phyloP scores from a whole-genome alignment of 176 grass and related monocot species.

The Oropetium thomaeum region DNA sequence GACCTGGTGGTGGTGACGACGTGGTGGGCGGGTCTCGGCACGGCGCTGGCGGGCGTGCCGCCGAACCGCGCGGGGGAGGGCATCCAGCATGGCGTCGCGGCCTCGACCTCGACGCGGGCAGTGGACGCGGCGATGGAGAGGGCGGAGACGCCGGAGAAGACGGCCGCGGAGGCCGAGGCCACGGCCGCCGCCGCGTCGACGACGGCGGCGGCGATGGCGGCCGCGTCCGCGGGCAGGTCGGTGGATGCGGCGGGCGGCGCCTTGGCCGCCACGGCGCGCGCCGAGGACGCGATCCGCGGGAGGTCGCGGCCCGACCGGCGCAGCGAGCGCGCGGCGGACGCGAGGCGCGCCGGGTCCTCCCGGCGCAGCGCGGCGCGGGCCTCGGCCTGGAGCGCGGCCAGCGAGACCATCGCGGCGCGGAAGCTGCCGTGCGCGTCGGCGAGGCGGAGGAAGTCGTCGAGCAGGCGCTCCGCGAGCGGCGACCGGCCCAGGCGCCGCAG shows the following conservation, averaged over 20 bases:
- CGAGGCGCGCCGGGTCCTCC: conserved; percentile 33
- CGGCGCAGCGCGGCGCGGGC: conserved; percentile 47
- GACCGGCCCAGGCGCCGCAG: conserved; percentile 35
- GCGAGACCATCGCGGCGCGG: conserved; percentile 33
- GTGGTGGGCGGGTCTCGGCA: conserved; percentile 30
- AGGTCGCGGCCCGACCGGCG: conserved; percentile 36
- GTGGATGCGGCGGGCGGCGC: neutral
- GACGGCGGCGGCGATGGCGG: conserved; percentile 39
- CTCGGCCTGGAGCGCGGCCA: conserved; percentile 44
- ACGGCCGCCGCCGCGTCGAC: conserved; percentile 36
- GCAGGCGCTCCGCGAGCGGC: conserved; percentile 43
- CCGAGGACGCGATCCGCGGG: conserved; percentile 33
- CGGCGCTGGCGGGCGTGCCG: conserved; percentile 10
- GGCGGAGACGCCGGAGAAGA: conserved; percentile 36
- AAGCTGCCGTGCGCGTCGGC: conserved; percentile 68
- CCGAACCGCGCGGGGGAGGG: conserved; percentile 32
- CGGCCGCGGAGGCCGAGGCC: conserved; percentile 20
- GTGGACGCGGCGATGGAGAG: conserved; percentile 36
- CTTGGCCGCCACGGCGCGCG: conserved; percentile 37
- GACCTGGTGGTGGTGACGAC: conserved; percentile 33
- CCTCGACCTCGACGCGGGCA: conserved; percentile 14
- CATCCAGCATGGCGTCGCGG: conserved; percentile 26
- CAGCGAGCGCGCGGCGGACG: conserved; percentile 45
- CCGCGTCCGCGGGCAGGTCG: conserved; percentile 26
- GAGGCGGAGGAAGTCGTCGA: conserved; percentile 69